phyloP scores from a whole-genome alignment of 2,329 filamentous ascomycete species.

The Talaromyces verruculosus region DNA sequence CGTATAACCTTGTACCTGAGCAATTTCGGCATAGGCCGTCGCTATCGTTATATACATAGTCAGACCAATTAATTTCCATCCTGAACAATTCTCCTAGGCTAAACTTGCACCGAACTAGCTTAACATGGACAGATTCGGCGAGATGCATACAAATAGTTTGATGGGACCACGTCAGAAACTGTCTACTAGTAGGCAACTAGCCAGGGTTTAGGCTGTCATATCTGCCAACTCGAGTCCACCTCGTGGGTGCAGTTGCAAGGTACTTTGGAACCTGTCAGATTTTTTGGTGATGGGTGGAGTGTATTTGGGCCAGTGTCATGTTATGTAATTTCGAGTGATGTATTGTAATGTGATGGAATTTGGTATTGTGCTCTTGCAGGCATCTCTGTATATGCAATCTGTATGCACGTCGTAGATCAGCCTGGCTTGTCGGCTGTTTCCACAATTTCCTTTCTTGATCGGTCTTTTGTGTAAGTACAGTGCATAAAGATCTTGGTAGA shows the following conservation, averaged over 20 bases:
- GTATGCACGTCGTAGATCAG: background rate
- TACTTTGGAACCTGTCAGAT: background rate
- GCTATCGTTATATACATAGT: too few relatives aligned
- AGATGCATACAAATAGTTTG: background rate
- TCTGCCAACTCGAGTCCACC: background rate
- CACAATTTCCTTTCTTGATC: background rate
- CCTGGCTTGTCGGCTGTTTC: background rate
- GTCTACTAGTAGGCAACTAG: background rate
- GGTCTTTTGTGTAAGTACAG: background rate
- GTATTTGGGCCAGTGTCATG: background rate
- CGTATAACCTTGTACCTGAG: background rate
- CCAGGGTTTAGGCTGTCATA: background rate
- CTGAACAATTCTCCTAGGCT: background rate
- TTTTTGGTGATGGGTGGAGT: background rate
- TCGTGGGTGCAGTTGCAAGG: background rate
- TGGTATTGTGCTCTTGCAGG: background rate
- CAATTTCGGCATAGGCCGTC: background rate
- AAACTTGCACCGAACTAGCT: background rate
- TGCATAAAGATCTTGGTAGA: background rate
- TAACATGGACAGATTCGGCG: background rate
- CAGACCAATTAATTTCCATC: background rate
- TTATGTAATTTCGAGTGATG: background rate
- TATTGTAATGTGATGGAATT: conserved; percentile 1
- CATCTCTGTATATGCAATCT: background rate
- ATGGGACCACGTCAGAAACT: background rate